These are phyloP conservation scores for Ulmus americana DNA, from an alignment of 331 rosid species.

Conservation along the genomic window DNA sequence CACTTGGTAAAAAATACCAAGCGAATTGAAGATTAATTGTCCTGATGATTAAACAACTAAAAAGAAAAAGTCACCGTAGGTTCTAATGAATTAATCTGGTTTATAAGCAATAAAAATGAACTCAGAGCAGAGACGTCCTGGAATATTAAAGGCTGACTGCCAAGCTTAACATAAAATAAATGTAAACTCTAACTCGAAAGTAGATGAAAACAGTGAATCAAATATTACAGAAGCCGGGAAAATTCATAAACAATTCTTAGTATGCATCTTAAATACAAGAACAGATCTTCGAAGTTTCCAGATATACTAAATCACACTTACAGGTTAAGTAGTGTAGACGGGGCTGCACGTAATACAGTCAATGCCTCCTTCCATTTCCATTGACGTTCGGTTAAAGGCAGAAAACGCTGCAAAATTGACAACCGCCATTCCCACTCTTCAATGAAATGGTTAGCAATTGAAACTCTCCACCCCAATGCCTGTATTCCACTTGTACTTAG, in stretches of 20 bases:
- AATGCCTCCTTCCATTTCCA: slow-evolving; percentile 99
- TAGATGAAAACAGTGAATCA: neutral
- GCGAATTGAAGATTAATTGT: too few species aligned
- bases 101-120: too few species aligned
- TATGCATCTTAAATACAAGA: too few species aligned
- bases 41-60: too few species aligned
- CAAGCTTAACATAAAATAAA: neutral
- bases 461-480: slow-evolving; percentile 88
- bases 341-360: slow-evolving; percentile 90
- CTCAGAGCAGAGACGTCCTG: neutral
- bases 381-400: slow-evolving; percentile 85
- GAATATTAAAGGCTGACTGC: neutral
- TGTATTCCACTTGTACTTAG: slow-evolving; percentile 54
- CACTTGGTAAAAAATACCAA: too few species aligned
- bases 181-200: neutral
- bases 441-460: slow-evolving; percentile 65
- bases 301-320: slow-evolving; percentile 38
- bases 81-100: too few species aligned
- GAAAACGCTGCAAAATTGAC: slow-evolving; percentile 91
- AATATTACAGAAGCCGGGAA: neutral
- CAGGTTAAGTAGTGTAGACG: slow-evolving; percentile 93
- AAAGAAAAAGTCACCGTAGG: too few species aligned
- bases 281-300: neutral
- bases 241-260: neutral
- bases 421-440: slow-evolving; percentile 99